These are phyloP conservation scores for Pseudocercospora macadamiae DNA, from an alignment of 2,329 filamentous ascomycete genomes.

Conservation along the genomic window DNA sequence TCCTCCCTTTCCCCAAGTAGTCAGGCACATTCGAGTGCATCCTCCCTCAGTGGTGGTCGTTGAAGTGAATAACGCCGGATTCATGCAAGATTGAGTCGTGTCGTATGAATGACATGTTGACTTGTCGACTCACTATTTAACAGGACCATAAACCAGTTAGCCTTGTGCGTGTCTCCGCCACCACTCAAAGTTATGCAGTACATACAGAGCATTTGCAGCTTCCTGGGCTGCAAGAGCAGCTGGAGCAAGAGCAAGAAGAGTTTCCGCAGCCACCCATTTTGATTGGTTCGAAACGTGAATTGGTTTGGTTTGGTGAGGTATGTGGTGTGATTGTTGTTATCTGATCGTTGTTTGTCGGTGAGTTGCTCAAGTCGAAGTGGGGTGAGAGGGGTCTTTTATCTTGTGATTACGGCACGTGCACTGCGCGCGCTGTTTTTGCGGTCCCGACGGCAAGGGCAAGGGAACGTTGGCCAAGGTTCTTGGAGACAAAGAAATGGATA, in stretches of 20 bases:
- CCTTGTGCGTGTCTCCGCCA: slow-evolving; percentile 14
- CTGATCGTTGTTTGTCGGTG: slow-evolving; percentile 5
- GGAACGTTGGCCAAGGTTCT: neutral
- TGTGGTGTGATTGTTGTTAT: slow-evolving; percentile 8
- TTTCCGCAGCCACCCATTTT: slow-evolving; percentile 41
- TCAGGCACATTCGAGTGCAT: neutral
- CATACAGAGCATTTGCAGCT: slow-evolving; percentile 34
- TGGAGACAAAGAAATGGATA: slow-evolving; percentile 3
- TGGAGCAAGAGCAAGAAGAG: slow-evolving; percentile 37
- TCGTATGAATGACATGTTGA: neutral
- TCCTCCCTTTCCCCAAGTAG: neutral
- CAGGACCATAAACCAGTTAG: slow-evolving; percentile 8
- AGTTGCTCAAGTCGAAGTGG: slow-evolving; percentile 2
- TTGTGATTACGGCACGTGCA: too few relatives aligned
- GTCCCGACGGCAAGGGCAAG: neutral
- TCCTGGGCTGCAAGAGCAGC: slow-evolving; percentile 35
- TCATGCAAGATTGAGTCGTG: neutral
- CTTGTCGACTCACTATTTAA: slow-evolving; percentile 2
- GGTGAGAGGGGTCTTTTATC: slow-evolving; percentile 7
- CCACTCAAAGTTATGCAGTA: slow-evolving; percentile 4
- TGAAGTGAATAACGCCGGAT: neutral
- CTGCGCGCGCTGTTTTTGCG: slow-evolving; percentile 11
- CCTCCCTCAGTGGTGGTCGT: neutral
- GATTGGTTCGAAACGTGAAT: slow-evolving; percentile 16
- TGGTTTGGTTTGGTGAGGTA: slow-evolving; percentile 9